Evolutionary conservation across 345 rosid genomes (phyloP).

Genomic region (Boechera stricta): DNA sequence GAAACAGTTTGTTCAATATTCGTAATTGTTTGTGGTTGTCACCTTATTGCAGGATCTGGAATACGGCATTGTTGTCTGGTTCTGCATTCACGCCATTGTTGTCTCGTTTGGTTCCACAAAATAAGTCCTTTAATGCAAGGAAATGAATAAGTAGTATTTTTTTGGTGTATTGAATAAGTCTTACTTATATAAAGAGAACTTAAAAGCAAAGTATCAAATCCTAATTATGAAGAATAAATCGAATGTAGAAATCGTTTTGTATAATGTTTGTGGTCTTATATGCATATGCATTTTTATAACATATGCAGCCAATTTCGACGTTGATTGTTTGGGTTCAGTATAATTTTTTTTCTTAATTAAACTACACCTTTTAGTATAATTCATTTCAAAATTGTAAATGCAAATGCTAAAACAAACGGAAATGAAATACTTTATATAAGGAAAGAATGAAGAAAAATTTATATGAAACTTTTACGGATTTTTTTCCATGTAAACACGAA

Average conservation of each 20-base stretch:
- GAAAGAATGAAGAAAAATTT: too few species aligned
- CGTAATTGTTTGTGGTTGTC: neutral
- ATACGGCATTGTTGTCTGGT: slow-evolving; percentile 21
- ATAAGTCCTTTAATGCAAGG: slow-evolving; percentile 30
- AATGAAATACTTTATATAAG: neutral
- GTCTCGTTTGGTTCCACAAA: slow-evolving; percentile 39
- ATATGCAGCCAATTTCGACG: neutral
- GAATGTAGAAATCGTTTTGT: neutral
- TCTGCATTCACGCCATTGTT: slow-evolving; percentile 35
- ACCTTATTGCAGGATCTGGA: slow-evolving; percentile 36
- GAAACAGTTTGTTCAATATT: neutral
- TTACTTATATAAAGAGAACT: neutral
- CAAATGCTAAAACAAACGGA: neutral
- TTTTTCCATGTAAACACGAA: neutral
- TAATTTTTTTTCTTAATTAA: neutral
- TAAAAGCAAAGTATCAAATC: neutral
- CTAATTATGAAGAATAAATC: neutral
- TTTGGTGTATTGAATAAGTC: neutral
- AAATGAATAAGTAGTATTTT: neutral
- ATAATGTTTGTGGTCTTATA: neutral
- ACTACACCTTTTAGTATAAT: neutral
- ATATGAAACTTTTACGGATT: too few species aligned
- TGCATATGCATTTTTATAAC: slow-evolving; percentile 5
- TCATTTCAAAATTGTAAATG: neutral
- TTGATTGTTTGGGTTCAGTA: neutral